A percentile compares a stretch with the other conserved stretches of the same genome.
Conservation (phyloP, 164 flowering plant genomes). For the Vitis cinerea region DNA sequence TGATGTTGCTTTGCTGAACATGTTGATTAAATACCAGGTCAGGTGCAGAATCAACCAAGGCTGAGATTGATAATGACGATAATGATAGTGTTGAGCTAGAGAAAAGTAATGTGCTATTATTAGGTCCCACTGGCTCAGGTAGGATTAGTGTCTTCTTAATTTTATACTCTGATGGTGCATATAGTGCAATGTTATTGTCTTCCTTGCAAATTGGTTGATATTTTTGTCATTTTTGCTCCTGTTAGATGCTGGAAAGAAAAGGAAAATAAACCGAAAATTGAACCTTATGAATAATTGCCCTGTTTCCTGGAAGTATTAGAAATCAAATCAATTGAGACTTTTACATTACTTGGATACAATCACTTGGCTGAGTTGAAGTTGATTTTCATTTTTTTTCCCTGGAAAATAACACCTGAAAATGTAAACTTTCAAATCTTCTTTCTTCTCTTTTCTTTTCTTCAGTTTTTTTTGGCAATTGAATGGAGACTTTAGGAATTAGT, state of each 20-base stretch:
- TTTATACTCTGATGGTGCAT: not conserved
- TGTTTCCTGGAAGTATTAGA: too few relatives aligned
- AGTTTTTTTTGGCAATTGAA: too few relatives aligned
- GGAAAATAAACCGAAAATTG: too few relatives aligned
- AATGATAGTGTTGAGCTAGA: slow-evolving; percentile 37
- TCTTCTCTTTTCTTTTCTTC: too few relatives aligned
- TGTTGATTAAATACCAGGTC: slow-evolving; percentile 21
- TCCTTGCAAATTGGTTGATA: not conserved
- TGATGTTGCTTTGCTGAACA: not conserved
- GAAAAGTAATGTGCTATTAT: slow-evolving; percentile 46
- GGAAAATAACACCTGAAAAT: too few relatives aligned
- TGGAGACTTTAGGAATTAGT: not conserved
- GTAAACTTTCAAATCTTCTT: too few relatives aligned
- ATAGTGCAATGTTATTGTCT: not conserved
- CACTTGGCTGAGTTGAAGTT: too few relatives aligned
- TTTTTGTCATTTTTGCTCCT: not conserved
- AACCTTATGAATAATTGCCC: too few relatives aligned
- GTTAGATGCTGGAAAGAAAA: too few relatives aligned
- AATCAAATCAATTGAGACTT: too few relatives aligned
- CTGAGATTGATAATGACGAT: slow-evolving; percentile 18
- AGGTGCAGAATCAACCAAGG: slow-evolving; percentile 3
- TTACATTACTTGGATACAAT: too few relatives aligned
- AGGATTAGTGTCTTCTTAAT: not conserved
- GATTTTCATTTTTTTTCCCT: too few relatives aligned
- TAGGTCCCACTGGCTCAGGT: slow-evolving; percentile 57